These are phyloP conservation scores for Erythrophleum fordii DNA, from an alignment of 306 rosid species.

Conservation along the genomic window DNA sequence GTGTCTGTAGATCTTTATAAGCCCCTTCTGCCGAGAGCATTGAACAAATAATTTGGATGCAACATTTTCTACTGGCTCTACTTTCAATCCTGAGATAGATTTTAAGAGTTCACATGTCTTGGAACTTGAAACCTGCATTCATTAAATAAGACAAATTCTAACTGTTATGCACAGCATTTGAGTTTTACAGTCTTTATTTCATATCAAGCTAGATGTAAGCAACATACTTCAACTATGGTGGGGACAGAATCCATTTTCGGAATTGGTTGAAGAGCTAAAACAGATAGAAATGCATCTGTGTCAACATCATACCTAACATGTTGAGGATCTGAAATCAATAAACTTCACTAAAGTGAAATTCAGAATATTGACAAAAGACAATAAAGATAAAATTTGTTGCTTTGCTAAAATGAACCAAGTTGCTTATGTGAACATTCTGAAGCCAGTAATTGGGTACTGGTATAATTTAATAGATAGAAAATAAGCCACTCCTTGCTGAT, in stretches of 20 bases:
- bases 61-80: conserved; percentile 90
- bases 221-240: conserved; percentile 87
- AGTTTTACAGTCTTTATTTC: conserved; percentile 1
- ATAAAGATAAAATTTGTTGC: conserved; percentile 17
- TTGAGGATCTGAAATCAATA: conserved; percentile 50
- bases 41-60: conserved; percentile 95
- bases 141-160: conserved; percentile 37
- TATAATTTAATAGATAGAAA: neutral
- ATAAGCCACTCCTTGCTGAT: neutral
- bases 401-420: conserved; percentile 15
- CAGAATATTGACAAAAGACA: conserved; percentile 1
- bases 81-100: conserved; percentile 87
- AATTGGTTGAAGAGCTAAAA: conserved; percentile 94
- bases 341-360: conserved; percentile 36
- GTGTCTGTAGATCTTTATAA: conserved; percentile 94
- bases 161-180: neutral
- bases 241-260: conserved; percentile 82
- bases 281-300: conserved; percentile 96
- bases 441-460: neutral
- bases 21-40: conserved; percentile 98
- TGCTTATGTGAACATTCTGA: conserved; percentile 1
- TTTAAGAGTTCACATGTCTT: conserved; percentile 84
- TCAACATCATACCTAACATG: conserved; percentile 89
- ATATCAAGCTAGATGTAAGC: conserved; percentile 24
- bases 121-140: conserved; percentile 86